phyloP scores from a whole-genome alignment of 2,329 filamentous ascomycete species.

The Fusarium redolens region DNA sequence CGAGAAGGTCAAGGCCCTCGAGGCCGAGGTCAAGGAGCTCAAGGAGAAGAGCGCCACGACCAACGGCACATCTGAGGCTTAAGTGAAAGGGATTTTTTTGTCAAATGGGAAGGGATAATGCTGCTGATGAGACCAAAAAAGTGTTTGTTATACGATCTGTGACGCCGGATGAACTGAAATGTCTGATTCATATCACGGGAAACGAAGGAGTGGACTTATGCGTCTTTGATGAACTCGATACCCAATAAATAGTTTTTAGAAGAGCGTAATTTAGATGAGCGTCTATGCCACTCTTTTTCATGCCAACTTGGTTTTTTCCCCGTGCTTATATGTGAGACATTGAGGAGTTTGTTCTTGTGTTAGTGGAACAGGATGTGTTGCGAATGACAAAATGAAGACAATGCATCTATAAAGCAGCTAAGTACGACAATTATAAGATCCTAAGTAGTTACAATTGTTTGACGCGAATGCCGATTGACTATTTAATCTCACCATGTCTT shows the following conservation, averaged over 20 bases:
- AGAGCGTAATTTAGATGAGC: constrained; percentile 39
- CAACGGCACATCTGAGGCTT: constrained; percentile 36
- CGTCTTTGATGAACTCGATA: constrained; percentile 49
- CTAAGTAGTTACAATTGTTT: neutral
- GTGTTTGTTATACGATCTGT: constrained; percentile 38
- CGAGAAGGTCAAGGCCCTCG: constrained; percentile 31
- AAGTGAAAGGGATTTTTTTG: constrained; percentile 1
- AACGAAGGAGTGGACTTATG: constrained; percentile 46
- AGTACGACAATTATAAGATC: neutral
- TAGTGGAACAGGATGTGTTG: neutral
- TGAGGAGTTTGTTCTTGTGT: neutral
- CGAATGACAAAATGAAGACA: neutral
- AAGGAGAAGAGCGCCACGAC: constrained; percentile 33
- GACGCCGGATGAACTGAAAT: constrained; percentile 42
- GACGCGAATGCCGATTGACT: neutral
- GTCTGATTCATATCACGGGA: constrained; percentile 44
- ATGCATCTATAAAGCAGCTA: neutral
- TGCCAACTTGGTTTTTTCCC: neutral
- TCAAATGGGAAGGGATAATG: constrained; percentile 18
- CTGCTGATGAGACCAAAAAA: constrained; percentile 33
- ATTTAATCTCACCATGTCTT: neutral
- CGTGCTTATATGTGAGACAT: neutral
- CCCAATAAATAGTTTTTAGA: constrained; percentile 45
- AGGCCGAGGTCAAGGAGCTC: constrained; percentile 36
- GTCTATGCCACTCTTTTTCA: constrained; percentile 40